Evolutionary conservation across 768 basidiomycete species (phyloP).

Genomic region (Udeniomyces megalosporus): DNA sequence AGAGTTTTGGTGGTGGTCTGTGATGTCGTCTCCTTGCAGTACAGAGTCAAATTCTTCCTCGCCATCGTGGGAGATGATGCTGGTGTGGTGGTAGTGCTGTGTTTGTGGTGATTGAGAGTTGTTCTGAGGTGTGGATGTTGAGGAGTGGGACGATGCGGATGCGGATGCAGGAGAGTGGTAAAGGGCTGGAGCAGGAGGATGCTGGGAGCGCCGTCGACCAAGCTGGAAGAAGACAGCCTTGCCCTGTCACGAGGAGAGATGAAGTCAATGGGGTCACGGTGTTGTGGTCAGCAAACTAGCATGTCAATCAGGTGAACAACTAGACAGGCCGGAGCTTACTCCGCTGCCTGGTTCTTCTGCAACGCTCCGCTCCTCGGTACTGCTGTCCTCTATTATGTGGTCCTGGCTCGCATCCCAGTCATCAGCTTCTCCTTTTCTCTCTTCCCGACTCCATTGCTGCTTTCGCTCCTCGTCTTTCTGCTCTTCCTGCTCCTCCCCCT

Average conservation of each 20-base stretch:
- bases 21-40: not conserved
- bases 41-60: not conserved
- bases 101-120: not conserved
- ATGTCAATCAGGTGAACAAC: too few relatives aligned
- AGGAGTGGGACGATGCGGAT: not conserved
- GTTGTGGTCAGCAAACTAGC: too few relatives aligned
- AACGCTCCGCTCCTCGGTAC: too few relatives aligned
- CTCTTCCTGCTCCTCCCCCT: not conserved
- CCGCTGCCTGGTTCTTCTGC: too few relatives aligned
- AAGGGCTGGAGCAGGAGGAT: not conserved
- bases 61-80: not conserved
- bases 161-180: constrained; percentile 3
- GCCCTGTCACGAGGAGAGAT: not conserved
- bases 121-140: constrained; percentile 6
- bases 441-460: too few relatives aligned
- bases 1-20: not conserved
- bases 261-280: too few relatives aligned
- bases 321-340: too few relatives aligned
- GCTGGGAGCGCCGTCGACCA: constrained; percentile 11
- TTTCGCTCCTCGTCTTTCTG: not conserved
- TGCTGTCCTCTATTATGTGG: not conserved
- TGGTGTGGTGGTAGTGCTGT: too few relatives aligned
- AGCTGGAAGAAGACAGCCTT: constrained; percentile 5
- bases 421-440: too few relatives aligned
- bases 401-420: too few relatives aligned